Conservation (phyloP, 2,329 filamentous ascomycete species). For the Scedosporium apiospermum region DNA sequence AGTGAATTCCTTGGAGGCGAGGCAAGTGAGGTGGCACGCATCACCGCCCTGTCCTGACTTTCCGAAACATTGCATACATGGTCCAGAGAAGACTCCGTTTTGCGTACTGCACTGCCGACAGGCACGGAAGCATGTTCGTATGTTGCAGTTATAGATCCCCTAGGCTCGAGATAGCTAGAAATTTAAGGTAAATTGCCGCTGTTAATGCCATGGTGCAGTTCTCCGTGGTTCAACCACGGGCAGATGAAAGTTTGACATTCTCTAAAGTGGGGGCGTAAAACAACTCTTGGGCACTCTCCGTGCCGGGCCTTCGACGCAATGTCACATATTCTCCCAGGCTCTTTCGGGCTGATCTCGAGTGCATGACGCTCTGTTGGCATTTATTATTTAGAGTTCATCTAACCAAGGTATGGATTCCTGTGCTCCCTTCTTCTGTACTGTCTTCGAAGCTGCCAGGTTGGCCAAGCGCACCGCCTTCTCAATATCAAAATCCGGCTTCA, state of each 20-base stretch:
- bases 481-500: constrained; percentile 43
- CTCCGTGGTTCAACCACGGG: too few relatives aligned
- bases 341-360: too few relatives aligned
- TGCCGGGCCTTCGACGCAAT: too few relatives aligned
- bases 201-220: too few relatives aligned
- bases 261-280: too few relatives aligned
- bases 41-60: background rate
- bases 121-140: background rate
- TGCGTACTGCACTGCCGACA: background rate
- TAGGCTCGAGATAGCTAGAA: too few relatives aligned
- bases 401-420: constrained; percentile 35
- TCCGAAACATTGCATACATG: background rate
- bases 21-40: background rate
- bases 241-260: too few relatives aligned
- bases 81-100: background rate
- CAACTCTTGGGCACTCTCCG: too few relatives aligned
- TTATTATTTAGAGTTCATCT: constrained; percentile 22
- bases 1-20: background rate
- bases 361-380: too few relatives aligned
- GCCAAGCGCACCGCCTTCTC: constrained; percentile 49
- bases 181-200: too few relatives aligned
- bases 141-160: background rate
- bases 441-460: constrained; percentile 30
- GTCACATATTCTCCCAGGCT: too few relatives aligned
- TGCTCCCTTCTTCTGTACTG: constrained; percentile 31